A percentile compares a stretch with the other conserved stretches of the same genome.
Conservation (phyloP, 1,284 basidiomycete genomes). For the Gomphus bonarii region DNA sequence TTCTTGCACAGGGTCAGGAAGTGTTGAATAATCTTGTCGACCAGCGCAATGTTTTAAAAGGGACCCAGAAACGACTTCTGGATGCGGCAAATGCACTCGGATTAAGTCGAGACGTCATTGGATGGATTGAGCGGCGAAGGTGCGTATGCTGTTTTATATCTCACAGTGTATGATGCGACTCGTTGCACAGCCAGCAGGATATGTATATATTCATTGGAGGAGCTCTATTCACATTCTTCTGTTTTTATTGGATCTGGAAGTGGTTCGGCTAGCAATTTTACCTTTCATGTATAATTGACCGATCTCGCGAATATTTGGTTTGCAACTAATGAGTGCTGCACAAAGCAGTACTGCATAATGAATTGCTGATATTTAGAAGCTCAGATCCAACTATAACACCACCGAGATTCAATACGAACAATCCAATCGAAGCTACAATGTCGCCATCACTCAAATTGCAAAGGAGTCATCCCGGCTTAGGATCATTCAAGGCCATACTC, state of each 20-base stretch:
- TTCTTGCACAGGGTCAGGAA: constrained; percentile 82
- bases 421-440: no score
- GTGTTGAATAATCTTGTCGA: constrained; percentile 85
- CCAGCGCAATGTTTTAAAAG: constrained; percentile 86
- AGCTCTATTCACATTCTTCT: constrained; percentile 78
- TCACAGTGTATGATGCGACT: constrained; percentile 2
- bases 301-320: neutral
- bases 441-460: no score
- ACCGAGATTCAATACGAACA: no score
- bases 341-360: no score
- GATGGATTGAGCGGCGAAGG: constrained; percentile 91
- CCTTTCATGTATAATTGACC: neutral
- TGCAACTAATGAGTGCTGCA: no score
- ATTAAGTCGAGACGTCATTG: constrained; percentile 83
- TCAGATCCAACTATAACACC: no score
- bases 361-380: no score
- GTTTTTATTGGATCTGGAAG: constrained; percentile 84
- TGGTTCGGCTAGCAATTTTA: constrained; percentile 57
- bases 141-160: constrained; percentile 24
- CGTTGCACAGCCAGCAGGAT: constrained; percentile 67
- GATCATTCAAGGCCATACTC: neutral
- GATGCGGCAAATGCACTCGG: constrained; percentile 90
- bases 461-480: neutral
- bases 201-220: constrained; percentile 85
- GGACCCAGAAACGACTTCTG: constrained; percentile 74